phyloP scores from a whole-genome alignment of 371 early-diverging fungal species.

The Vairimorpha necatrix region DNA sequence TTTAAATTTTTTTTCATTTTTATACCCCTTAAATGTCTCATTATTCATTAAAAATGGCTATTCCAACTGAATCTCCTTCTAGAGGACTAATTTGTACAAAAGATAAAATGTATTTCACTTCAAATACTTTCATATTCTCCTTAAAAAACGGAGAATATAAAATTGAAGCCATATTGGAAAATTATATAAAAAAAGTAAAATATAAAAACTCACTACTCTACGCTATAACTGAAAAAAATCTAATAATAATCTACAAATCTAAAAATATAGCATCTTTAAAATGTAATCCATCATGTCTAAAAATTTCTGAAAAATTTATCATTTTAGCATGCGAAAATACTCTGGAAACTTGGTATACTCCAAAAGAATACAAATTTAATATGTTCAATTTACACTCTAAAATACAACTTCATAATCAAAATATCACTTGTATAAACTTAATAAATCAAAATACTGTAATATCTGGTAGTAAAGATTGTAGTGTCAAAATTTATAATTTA shows the following conservation, averaged over 20 bases:
- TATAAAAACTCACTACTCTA: conserved; percentile 3
- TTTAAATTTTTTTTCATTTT: not conserved
- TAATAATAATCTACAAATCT: conserved; percentile 28
- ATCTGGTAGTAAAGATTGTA: conserved; percentile 38
- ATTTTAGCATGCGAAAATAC: conserved; percentile 13
- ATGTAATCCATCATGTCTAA: conserved; percentile 1
- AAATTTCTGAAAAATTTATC: conserved; percentile 17
- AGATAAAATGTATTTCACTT: conserved; percentile 34
- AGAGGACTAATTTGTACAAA: conserved; percentile 20
- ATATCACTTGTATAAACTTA: conserved; percentile 22
- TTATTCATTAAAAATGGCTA: conserved; percentile 31
- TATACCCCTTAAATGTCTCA: conserved; percentile 27
- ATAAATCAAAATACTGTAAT: conserved; percentile 12
- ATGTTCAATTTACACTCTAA: conserved; percentile 29
- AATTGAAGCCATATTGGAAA: not conserved
- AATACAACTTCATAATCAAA: conserved; percentile 15
- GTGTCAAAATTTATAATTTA: conserved; percentile 34
- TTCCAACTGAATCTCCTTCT: conserved; percentile 45
- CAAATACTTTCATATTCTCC: conserved; percentile 39
- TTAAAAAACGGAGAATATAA: not conserved
- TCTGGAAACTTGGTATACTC: conserved; percentile 51
- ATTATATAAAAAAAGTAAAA: conserved; percentile 13
- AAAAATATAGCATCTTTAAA: conserved; percentile 27
- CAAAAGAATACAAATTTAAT: conserved; percentile 43
- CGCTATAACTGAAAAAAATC: conserved; percentile 29